Conservation (phyloP, 2,329 filamentous ascomycete species). For the Fonsecaea pedrosoi region DNA sequence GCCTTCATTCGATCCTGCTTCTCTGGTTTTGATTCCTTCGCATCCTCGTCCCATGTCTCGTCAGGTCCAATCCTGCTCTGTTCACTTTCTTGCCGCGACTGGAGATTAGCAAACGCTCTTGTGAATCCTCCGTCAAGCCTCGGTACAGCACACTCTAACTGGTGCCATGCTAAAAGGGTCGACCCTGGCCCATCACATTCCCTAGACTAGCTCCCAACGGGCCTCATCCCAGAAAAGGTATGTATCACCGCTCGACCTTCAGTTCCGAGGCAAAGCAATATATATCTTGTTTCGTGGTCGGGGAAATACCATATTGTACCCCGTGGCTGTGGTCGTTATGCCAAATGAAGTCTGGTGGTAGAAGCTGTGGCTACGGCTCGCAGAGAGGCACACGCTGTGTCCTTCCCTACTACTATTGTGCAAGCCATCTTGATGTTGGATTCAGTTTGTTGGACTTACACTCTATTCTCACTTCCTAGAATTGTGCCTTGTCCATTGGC, state of each 20-base stretch:
- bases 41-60: neutral
- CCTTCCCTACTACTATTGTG: no score
- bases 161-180: neutral
- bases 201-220: neutral
- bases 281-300: no score
- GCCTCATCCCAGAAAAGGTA: constrained; percentile 10
- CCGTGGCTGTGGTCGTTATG: neutral
- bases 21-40: neutral
- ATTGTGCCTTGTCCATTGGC: neutral
- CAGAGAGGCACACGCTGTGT: no score
- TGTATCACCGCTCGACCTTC: neutral
- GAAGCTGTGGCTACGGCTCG: neutral
- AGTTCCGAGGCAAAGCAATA: neutral
- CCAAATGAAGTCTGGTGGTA: neutral
- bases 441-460: no score
- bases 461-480: neutral
- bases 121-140: neutral
- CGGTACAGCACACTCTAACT: neutral
- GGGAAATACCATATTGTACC: neutral
- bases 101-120: neutral
- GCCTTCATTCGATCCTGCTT: neutral
- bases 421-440: no score
- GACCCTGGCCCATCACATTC: constrained; percentile 4
- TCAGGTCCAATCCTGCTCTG: neutral
- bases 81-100: neutral